Base-by-base conservation (phyloP, 192 early-diverging fungal species). In the Rhizophagus clarus region DNA sequence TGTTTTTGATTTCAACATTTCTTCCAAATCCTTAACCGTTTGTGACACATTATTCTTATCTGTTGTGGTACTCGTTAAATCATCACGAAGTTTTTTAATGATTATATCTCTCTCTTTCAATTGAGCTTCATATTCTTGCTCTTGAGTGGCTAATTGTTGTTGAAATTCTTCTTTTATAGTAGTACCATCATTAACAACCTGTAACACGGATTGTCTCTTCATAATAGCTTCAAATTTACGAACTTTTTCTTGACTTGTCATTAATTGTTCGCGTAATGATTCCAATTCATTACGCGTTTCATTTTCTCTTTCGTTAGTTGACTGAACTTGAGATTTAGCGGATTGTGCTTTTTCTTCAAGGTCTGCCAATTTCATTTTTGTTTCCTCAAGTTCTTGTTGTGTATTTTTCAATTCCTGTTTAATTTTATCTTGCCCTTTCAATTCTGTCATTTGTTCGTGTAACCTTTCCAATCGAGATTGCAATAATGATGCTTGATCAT, bases 211-310 rank as follows among this genome's bases (percentile, higher is more conserved):
- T 40, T 86, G 78, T 17, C 87, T 64, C 28, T 84, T 86, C 64
- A 86, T 76, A 10, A 72, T 84, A 8, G 80, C 75, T 61, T 88
- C 85, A 82, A 82, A 83, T 72, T 81, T 81, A 15, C 83, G 73
- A 37, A 86, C 80, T 60, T 88, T 82, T 14, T 79, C 60, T 60
- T 80, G 60, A 12, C 66, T 40, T 0, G 64, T 63, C 17, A 31
- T 75, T 4, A 84, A 37, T 49, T 84, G 73, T 60, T 82, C 80
- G 1, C 72, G 34, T 56, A 81, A 80, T 40, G 81, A 70, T 20
- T 81, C 64, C n/a, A 88, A 26, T 68, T 88, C 85, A 17, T 49
- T 34, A 68, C 82, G 80, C 17, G 82, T 29, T 0, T 75, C 77
- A 3, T 34, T 28, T 49, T 88, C 85, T 24, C 76, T 75, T 17